phyloP scores from a whole-genome alignment of 2,329 filamentous ascomycete species.

The Coniochaeta sp. region DNA sequence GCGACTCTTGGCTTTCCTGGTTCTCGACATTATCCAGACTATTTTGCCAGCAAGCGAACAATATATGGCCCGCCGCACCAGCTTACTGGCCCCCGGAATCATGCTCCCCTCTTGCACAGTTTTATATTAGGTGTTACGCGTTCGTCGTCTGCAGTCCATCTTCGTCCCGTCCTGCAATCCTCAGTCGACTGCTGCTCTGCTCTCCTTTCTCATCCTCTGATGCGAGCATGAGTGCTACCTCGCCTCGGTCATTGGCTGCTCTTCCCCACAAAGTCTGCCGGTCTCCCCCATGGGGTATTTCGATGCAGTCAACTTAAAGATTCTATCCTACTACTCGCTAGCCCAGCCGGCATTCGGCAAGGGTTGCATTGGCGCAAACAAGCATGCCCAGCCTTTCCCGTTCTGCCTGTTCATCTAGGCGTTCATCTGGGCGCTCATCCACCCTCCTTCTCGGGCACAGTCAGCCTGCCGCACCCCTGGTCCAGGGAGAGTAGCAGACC shows the following conservation, averaged over 20 bases:
- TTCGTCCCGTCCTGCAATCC: conserved; percentile 8
- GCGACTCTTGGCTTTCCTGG: conserved; percentile 13
- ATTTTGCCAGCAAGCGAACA: conserved; percentile 16
- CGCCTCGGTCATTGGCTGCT: conserved; percentile 12
- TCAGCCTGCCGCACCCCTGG: background rate
- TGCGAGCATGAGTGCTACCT: conserved; percentile 10
- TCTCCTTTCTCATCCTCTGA: conserved; percentile 7
- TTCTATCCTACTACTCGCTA: background rate
- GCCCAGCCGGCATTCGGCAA: background rate
- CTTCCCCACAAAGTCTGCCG: background rate
- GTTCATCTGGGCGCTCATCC: background rate
- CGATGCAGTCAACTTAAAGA: background rate
- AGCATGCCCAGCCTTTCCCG: conserved; percentile 3
- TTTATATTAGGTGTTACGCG: conserved; percentile 20
- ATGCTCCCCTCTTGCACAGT: conserved; percentile 10
- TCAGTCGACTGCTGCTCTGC: conserved; percentile 9
- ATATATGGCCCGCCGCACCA: conserved; percentile 13
- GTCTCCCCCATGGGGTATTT: conserved; percentile 2
- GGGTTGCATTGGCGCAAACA: conserved; percentile 3
- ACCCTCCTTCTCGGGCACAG: background rate
- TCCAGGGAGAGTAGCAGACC: background rate
- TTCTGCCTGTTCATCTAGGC: background rate
- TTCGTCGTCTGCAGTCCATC: conserved; percentile 10
- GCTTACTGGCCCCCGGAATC: conserved; percentile 15
- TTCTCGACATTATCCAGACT: conserved; percentile 16